Base-by-base conservation (phyloP, 2,329 filamentous ascomycete species). In the Aspergillus thermomutatus region DNA sequence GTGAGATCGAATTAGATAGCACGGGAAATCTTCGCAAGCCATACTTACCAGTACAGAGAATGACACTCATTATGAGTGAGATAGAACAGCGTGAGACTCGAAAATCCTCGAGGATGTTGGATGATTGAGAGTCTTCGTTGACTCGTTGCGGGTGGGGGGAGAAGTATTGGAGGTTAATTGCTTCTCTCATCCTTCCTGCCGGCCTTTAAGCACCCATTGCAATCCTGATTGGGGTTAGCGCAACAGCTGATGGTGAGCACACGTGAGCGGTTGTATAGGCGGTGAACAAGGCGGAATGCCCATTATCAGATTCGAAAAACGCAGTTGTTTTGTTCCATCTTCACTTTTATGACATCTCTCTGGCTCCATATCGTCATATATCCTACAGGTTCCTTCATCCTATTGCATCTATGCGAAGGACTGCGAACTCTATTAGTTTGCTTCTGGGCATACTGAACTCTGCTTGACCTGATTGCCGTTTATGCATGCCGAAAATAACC, bases 21-120 rank as follows among this genome's bases (percentile, higher is more conserved):
- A 41, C 17, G 17, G 8, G 11, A 3, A 23, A 23, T 23, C 21
- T 23, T 46, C 14, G 45, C 50, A 14, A 21, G 34, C 21, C 17
- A 45, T 28, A 65, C 79, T 71, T 74, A 87, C 85, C 85, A 58
- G 85, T 88, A 67, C 85, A 87, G 40, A 88, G 77, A 67, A 88
- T 87, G 59, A 88, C 85, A 63, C 83, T 87, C 85, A 87, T 87
- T 8, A 63, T 72, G 60, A 47, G 40, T 34, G 50, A 49, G 23
- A 50, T 31, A 40, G 49, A 40, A 37, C 26, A 21, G 54, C 21
- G 34, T 34, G 28, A 45, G 10, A 26, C 34, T 48, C 43, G 40
- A 50, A 49, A 48, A 49, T 25, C 49, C 26, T 19, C 27, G 28
- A 55, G 57, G 50, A 49, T 28, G 37, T 47, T 41, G 50, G 49